Percentiles rank a stretch among this genome's conserved stretches.
Evolutionary conservation across 23 red algal species (phyloP).

Genomic region (Gracilaria gracilis): DNA sequence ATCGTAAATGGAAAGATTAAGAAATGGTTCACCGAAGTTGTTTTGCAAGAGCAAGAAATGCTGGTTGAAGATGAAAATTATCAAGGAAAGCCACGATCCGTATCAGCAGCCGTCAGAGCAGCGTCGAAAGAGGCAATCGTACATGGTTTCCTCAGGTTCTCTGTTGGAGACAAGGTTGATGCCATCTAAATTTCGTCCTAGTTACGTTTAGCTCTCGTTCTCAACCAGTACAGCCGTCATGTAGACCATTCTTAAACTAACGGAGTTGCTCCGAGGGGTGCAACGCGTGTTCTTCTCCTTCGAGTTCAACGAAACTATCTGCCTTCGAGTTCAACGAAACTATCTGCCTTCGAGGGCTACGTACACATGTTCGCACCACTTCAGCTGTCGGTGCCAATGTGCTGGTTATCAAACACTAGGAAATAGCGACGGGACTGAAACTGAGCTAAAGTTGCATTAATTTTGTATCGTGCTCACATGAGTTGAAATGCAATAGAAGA

Average conservation of each 20-base stretch:
- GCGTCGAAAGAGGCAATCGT: conserved; percentile 17
- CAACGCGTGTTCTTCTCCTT: too few relatives aligned
- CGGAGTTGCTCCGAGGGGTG: too few relatives aligned
- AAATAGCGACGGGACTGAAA: neutral
- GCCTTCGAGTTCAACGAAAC: too few relatives aligned
- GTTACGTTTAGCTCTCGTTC: too few relatives aligned
- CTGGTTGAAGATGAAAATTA: conserved; percentile 45
- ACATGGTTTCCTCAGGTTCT: conserved; percentile 40
- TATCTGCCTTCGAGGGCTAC: too few relatives aligned
- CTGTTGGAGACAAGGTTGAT: conserved; percentile 40
- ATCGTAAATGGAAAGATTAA: conserved; percentile 55
- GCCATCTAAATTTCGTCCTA: neutral
- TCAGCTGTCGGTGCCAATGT: neutral
- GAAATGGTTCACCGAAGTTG: conserved; percentile 50
- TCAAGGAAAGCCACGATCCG: conserved; percentile 56
- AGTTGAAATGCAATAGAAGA: too few relatives aligned
- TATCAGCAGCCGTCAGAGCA: neutral
- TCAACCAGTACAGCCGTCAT: neutral
- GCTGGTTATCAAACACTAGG: neutral
- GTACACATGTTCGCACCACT: too few relatives aligned
- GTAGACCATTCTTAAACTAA: neutral
- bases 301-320: too few relatives aligned
- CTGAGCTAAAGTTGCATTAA: too few relatives aligned
- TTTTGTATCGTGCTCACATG: too few relatives aligned
- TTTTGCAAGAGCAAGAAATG: conserved; percentile 78